These are phyloP conservation scores for Populus hybrid DNA, from an alignment of 441 rosid species.

Conservation along the genomic window DNA sequence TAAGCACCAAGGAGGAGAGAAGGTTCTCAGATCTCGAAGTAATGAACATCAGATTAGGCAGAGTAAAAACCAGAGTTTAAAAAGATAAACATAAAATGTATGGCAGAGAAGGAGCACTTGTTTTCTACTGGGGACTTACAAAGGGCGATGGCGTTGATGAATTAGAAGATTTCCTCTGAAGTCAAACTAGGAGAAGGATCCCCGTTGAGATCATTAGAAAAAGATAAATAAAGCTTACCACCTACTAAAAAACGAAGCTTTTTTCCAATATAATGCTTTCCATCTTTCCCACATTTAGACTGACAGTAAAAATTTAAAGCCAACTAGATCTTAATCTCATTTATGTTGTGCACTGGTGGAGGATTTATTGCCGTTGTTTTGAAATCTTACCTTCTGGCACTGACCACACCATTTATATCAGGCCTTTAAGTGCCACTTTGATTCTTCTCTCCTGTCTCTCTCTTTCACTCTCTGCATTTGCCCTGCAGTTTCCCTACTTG, in stretches of 20 bases:
- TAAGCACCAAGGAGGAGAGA: neutral
- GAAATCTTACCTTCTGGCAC: constrained; percentile 22
- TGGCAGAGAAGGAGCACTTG: too few species aligned
- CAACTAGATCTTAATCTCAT: constrained; percentile 24
- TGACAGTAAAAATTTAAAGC: neutral
- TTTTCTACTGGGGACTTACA: too few species aligned
- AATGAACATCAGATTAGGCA: neutral
- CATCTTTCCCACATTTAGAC: too few species aligned
- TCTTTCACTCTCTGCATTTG: constrained; percentile 12
- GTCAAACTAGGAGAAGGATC: too few species aligned
- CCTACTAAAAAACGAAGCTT: too few species aligned
- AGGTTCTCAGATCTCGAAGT: too few species aligned
- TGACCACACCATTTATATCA: constrained; percentile 23
- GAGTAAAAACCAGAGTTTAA: neutral
- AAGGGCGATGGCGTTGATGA: too few species aligned
- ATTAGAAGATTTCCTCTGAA: too few species aligned
- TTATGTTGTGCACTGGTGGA: constrained; percentile 15
- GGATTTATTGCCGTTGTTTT: constrained; percentile 23
- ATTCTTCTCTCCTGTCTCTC: constrained; percentile 2
- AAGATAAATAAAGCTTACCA: too few species aligned
- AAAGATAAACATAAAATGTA: too few species aligned
- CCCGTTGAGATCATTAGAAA: too few species aligned
- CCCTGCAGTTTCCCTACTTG: constrained; percentile 17
- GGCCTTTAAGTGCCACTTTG: constrained; percentile 8
- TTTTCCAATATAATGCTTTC: too few species aligned